phyloP scores from a whole-genome alignment of 164 flowering plant genomes.

The Taxillus chinensis region DNA sequence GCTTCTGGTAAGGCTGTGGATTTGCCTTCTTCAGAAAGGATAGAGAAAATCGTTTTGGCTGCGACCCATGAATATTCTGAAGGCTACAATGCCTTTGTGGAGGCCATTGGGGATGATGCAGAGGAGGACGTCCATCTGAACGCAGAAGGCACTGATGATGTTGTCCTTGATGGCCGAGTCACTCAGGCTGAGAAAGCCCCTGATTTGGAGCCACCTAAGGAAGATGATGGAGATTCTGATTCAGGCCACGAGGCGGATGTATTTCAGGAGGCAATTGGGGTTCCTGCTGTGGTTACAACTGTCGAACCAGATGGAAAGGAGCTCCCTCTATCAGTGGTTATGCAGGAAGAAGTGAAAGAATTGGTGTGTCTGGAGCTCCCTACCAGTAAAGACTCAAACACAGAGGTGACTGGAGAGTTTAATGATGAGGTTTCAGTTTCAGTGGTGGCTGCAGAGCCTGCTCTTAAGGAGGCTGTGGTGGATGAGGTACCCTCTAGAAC shows the following conservation, averaged over 20 bases:
- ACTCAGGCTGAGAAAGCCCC: slow-evolving; percentile 6
- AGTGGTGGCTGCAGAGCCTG: slow-evolving; percentile 8
- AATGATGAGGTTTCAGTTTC: slow-evolving; percentile 2
- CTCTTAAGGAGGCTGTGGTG: slow-evolving; percentile 8
- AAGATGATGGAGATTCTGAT: slow-evolving; percentile 12
- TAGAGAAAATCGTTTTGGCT: slow-evolving; percentile 16
- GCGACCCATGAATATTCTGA: slow-evolving; percentile 25
- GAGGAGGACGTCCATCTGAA: too few relatives aligned
- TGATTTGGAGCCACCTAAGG: slow-evolving; percentile 5
- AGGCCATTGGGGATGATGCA: slow-evolving; percentile 21
- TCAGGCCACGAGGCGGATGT: slow-evolving; percentile 20
- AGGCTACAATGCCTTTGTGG: slow-evolving; percentile 47
- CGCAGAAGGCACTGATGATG: slow-evolving; percentile 2
- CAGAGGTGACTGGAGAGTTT: slow-evolving; percentile 5
- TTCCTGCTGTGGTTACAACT: slow-evolving; percentile 11
- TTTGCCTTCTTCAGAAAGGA: slow-evolving; percentile 12
- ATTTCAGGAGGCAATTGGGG: slow-evolving; percentile 39
- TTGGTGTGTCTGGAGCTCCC: slow-evolving; percentile 6
- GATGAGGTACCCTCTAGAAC: slow-evolving; percentile 16
- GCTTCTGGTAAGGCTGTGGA: slow-evolving; percentile 13
- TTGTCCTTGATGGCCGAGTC: slow-evolving; percentile 8
- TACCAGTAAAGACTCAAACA: slow-evolving; percentile 3
- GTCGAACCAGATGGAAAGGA: slow-evolving; percentile 2
- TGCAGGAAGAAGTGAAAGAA: slow-evolving; percentile 12
- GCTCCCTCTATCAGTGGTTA: not conserved